Evolutionary conservation across 2,329 filamentous ascomycete species (phyloP).

Genomic region (Bretziella fagacearum): DNA sequence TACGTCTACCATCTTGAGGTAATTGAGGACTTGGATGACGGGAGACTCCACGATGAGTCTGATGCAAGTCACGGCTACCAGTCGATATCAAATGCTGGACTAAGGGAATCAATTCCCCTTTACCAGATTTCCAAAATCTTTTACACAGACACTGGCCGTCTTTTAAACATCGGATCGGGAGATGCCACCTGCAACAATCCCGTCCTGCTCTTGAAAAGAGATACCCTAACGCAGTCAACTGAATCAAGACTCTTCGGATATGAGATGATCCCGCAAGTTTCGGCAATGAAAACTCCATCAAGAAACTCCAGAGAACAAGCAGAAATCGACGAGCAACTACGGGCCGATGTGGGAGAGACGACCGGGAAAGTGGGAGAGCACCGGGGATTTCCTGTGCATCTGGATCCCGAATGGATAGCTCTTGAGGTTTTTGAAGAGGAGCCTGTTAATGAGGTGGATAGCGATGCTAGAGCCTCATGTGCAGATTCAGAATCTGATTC

Average conservation of each 20-base stretch:
- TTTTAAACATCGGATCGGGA: slow-evolving; percentile 55
- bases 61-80: slow-evolving; percentile 24
- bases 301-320: not conserved
- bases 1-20: slow-evolving; percentile 71
- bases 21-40: slow-evolving; percentile 58
- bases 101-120: slow-evolving; percentile 37
- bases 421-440: slow-evolving; percentile 59
- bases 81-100: slow-evolving; percentile 27
- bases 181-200: slow-evolving; percentile 23
- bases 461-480: slow-evolving; percentile 22
- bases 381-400: slow-evolving; percentile 42
- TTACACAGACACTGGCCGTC: slow-evolving; percentile 78
- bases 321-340: not conserved
- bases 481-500: slow-evolving; percentile 44
- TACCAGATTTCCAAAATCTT: slow-evolving; percentile 69
- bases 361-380: too few relatives aligned
- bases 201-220: slow-evolving; percentile 22
- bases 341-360: not conserved
- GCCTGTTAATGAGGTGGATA: slow-evolving; percentile 31
- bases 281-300: not conserved
- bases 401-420: slow-evolving; percentile 83
- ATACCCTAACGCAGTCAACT: slow-evolving; percentile 24
- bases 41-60: slow-evolving; percentile 32
- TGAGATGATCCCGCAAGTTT: not conserved
- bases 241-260: not conserved